Percentiles rank a stretch among this genome's conserved stretches.
phyloP scores from a whole-genome alignment of 805 yeast genomes.

The Metschnikowia koreensis region DNA sequence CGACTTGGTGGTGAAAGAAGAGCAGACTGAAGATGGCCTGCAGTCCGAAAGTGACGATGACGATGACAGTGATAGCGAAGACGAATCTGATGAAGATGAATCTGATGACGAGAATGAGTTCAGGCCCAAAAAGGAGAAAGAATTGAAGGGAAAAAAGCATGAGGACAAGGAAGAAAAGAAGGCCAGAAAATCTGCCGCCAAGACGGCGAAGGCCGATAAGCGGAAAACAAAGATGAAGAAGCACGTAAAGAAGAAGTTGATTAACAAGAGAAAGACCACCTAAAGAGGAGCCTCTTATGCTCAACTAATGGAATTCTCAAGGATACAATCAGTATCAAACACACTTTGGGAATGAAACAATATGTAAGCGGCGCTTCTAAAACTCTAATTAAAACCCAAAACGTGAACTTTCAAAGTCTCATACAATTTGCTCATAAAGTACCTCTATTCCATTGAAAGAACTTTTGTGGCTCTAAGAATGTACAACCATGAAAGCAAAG shows the following conservation, averaged over 20 bases:
- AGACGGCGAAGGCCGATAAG: slow-evolving; percentile 74
- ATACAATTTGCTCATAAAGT: too few species aligned
- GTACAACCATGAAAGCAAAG: too few species aligned
- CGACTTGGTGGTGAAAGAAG: slow-evolving; percentile 47
- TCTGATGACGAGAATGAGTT: slow-evolving; percentile 18
- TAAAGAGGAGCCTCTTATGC: neutral
- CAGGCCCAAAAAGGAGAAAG: slow-evolving; percentile 24
- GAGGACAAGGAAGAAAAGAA: slow-evolving; percentile 79
- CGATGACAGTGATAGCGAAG: slow-evolving; percentile 24
- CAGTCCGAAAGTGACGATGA: slow-evolving; percentile 31
- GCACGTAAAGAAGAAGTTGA: slow-evolving; percentile 72
- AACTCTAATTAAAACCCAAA: too few species aligned
- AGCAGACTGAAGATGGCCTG: slow-evolving; percentile 1
- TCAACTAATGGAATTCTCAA: too few species aligned
- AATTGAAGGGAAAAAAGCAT: slow-evolving; percentile 67
- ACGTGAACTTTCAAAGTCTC: too few species aligned
- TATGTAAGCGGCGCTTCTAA: too few species aligned
- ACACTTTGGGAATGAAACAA: too few species aligned
- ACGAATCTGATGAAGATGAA: slow-evolving; percentile 31
- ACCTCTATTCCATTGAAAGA: too few species aligned
- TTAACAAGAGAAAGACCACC: slow-evolving; percentile 42
- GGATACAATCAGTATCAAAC: too few species aligned
- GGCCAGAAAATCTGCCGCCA: slow-evolving; percentile 70
- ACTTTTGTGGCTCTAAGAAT: too few species aligned
- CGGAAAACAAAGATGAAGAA: slow-evolving; percentile 81